Evolutionary conservation across 2,329 filamentous ascomycete species (phyloP).

Genomic region (Paradendryphiella salina): DNA sequence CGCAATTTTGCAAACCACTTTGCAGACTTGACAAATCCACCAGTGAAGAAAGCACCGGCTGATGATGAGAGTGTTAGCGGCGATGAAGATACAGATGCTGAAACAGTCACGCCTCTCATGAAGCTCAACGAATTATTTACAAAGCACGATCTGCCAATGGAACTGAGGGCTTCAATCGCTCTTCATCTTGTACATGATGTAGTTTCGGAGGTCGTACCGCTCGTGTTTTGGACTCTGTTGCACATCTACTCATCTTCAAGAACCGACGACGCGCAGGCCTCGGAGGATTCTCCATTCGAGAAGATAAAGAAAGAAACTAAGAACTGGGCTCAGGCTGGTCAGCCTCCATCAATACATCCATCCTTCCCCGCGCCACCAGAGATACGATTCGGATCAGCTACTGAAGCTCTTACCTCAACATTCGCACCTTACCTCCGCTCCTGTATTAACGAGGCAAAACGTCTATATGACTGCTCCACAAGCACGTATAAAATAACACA

Average conservation of each 20-base stretch:
- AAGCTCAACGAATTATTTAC: slow-evolving; percentile 39
- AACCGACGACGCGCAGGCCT: slow-evolving; percentile 6
- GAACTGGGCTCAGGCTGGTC: slow-evolving; percentile 36
- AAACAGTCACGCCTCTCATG: slow-evolving; percentile 38
- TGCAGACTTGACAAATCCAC: slow-evolving; percentile 33
- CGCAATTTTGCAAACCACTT: slow-evolving; percentile 36
- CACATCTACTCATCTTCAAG: slow-evolving; percentile 32
- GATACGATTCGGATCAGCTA: slow-evolving; percentile 29
- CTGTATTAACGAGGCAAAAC: slow-evolving; percentile 38
- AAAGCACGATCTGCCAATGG: slow-evolving; percentile 32
- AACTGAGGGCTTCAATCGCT: slow-evolving; percentile 36
- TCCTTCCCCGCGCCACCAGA: slow-evolving; percentile 43
- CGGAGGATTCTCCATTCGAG: slow-evolving; percentile 22
- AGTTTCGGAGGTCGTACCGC: slow-evolving; percentile 34
- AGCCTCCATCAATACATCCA: slow-evolving; percentile 44
- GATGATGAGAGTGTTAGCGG: slow-evolving; percentile 43
- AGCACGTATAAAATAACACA: slow-evolving; percentile 27
- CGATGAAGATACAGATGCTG: slow-evolving; percentile 42
- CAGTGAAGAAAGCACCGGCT: slow-evolving; percentile 30
- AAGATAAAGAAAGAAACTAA: slow-evolving; percentile 37
- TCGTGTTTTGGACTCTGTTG: slow-evolving; percentile 42
- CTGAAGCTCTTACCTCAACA: slow-evolving; percentile 11
- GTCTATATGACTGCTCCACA: slow-evolving; percentile 35
- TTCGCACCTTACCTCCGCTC: slow-evolving; percentile 36
- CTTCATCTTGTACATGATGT: slow-evolving; percentile 37